Evolutionary conservation across 371 early-diverging fungal species (phyloP), one percentile per base, ranked within the genome.

Genomic region (Apophysomyces trapeziformis): DNA sequence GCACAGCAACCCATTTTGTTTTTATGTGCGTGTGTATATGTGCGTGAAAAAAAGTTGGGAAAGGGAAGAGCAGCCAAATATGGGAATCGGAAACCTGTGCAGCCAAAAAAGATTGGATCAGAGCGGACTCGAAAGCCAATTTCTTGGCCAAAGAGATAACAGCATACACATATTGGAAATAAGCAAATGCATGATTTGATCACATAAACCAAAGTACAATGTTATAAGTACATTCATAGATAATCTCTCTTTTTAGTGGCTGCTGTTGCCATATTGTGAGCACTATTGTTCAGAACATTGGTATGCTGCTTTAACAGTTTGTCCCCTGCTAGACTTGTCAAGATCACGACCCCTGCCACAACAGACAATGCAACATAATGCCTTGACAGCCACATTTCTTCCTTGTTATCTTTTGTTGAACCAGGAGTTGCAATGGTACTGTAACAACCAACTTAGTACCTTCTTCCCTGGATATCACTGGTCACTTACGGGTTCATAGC

Each of bases 401-500:
- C 72, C 45, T 50, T 60, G 57, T 79, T 76, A 50, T 83, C 75
- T 59, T 80, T 78, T 21, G 60, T 46, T 5, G 81, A 68, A 2
- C 79, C 83, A 8, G 80, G 80, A 4, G 77, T 83, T 8, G 83
- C 79, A 64, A 83, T 78, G 16, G 73, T 64, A 39, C 80, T 80
- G 67, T 35, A 12, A 18, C 36, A 9, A 26, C 2, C 43, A 18
- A 32, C 13, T 36, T 12, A 32, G 16, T 45, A 14, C 13, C 32
- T 7, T 39, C 13, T 0, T 36, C 11, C 18, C 0, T 44, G 50
- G 16, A 5, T 21, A 7, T 1, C 54, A 50, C 32, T 26, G 1
- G 32, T 18, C 9, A 76, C 83, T 80, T 80, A 83, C 91, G 95
- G 95, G 68, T 93, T 90, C 89, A 96, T 93, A 32, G 93, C 92